Evolutionary conservation across 2,329 filamentous ascomycete genomes (phyloP), one percentile per base, ranked within the genome.

Genomic region (Penicillium expansum): DNA sequence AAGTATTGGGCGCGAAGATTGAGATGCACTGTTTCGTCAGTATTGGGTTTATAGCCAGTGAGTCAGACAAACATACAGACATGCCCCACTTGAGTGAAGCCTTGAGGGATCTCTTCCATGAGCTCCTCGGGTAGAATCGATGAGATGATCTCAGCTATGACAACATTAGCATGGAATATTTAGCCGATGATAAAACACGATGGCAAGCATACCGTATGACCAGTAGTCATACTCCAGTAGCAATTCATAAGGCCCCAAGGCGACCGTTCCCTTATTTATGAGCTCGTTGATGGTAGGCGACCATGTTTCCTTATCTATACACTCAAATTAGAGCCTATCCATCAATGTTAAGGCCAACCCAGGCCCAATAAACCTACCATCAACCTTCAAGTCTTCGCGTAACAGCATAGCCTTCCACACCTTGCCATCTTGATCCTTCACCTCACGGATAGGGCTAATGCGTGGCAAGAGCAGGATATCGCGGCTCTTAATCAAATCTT

Each of bases 81-180:
- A 67, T 97, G 93, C 20, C 94, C 93, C 35, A 93, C 92, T 35
- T 88, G 86, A 55, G 91, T 91, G 79, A 96, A 97, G 48, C 92
- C 91, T 32, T 86, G 84, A 3, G 92, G 93, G 32, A 94, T 86
- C 62, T 95, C 92, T 39, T 88, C 86, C 63, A 92, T 86, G 24
- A 89, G 81, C 47, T 91, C 87, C 62, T 92, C 86, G 0, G 92
- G 92, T 1, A 99, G 80, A 54, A 97, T 85, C 4, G 91, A 85
- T 48, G 80, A 80, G 69, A 97, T 90, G 38, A 99, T 89, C 65
- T 97, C 92, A 59, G 88, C 88, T 90, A 53, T 27, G 42, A 9
- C 48, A 27, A 48, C 63, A 20, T 58, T 47, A 64, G 58, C 41
- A 42, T 43, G 14, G n/a, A 16, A 8, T 20, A 45, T 51, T 43